Evolutionary conservation across 2,329 filamentous ascomycete species (phyloP).

Genomic region (Colletotrichum noveboracense): DNA sequence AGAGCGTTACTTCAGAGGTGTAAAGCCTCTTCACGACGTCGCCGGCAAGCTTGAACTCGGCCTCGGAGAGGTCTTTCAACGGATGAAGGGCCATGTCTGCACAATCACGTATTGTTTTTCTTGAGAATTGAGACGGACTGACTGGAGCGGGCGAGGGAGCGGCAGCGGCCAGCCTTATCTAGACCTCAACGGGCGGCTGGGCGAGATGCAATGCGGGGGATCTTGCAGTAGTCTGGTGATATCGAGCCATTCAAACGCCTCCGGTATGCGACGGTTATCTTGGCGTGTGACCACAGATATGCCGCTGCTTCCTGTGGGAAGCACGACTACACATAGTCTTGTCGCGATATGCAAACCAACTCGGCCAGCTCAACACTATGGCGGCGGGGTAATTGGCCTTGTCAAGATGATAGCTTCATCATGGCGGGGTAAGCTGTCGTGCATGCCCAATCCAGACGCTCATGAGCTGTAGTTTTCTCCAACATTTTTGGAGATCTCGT

Average conservation of each 20-base stretch:
- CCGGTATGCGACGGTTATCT: not conserved
- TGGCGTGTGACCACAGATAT: not conserved
- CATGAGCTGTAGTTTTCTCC: conserved; percentile 1
- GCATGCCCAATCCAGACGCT: not conserved
- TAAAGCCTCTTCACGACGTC: conserved; percentile 45
- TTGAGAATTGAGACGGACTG: not conserved
- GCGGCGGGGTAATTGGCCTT: not conserved
- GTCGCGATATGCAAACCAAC: not conserved
- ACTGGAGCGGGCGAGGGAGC: not conserved
- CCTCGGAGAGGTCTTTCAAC: conserved; percentile 51
- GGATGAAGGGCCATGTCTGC: conserved; percentile 40
- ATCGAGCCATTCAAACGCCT: not conserved
- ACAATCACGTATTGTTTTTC: not conserved
- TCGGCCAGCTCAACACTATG: not conserved
- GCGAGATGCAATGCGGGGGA: not conserved
- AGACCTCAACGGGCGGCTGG: not conserved
- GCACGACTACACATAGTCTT: not conserved
- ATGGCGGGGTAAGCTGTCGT: not conserved
- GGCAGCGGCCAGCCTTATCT: not conserved
- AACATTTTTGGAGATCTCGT: not conserved
- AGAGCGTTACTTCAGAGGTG: conserved; percentile 27
- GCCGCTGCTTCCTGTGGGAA: not conserved
- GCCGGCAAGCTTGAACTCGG: conserved; percentile 55
- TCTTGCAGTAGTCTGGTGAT: not conserved
- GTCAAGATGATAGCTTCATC: not conserved